A percentile compares a stretch with the other conserved stretches of the same genome.
These are phyloP conservation scores for Arthroderma uncinatum DNA, from an alignment of 2,329 filamentous ascomycete genomes.

Conservation along the genomic window DNA sequence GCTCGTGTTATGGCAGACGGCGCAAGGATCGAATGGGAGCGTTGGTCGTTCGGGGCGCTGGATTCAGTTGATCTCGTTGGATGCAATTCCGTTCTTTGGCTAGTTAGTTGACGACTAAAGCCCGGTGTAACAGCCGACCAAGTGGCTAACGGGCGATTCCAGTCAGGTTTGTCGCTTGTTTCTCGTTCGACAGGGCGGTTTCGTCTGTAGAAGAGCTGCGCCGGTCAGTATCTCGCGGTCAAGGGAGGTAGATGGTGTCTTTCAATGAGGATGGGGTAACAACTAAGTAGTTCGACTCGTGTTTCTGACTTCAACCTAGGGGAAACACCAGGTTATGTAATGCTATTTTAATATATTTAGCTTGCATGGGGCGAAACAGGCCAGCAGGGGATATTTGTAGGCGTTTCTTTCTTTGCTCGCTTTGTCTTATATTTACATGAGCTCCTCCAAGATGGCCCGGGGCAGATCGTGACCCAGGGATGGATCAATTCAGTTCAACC, in stretches of 20 bases:
- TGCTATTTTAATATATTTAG: not conserved
- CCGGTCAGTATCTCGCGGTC: not conserved
- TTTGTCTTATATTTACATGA: not conserved
- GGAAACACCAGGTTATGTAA: not conserved
- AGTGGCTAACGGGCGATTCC: not conserved
- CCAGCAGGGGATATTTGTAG: not conserved
- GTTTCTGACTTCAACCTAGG: too few relatives aligned
- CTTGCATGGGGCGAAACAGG: not conserved
- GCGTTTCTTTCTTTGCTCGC: not conserved
- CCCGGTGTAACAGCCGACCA: not conserved
- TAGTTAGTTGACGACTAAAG: not conserved
- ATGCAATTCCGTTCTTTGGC: not conserved
- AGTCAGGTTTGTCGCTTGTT: not conserved
- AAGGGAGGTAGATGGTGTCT: not conserved
- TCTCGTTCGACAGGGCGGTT: not conserved
- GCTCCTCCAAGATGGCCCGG: not conserved
- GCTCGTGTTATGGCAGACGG: not conserved
- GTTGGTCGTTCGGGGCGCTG: not conserved
- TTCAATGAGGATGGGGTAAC: not conserved
- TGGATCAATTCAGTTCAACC: too few relatives aligned
- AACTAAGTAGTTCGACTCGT: not conserved
- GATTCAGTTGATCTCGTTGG: not conserved
- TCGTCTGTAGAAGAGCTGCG: not conserved
- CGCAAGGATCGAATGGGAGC: not conserved
- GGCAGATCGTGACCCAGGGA: too few relatives aligned